Evolutionary conservation across 208 protist species (phyloP).

Genomic region (Trypanosoma avium): DNA sequence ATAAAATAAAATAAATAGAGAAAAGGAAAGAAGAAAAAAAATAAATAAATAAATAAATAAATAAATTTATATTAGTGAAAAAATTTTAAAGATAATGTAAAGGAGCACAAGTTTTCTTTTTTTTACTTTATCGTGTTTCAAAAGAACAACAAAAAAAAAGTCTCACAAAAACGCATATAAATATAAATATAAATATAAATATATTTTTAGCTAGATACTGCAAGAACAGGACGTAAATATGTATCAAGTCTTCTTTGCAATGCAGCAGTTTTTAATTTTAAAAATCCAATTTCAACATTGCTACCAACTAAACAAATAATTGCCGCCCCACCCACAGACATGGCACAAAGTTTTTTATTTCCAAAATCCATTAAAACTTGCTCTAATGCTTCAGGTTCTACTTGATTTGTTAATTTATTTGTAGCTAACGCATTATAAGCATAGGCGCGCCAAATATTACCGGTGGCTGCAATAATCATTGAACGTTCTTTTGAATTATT

Average conservation of each 20-base stretch:
- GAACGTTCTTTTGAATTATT: slow-evolving; percentile 39
- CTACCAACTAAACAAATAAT: slow-evolving; percentile 54
- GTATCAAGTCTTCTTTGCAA: slow-evolving; percentile 67
- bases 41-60: slow-evolving; percentile 7
- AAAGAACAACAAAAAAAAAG: no score
- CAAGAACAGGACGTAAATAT: slow-evolving; percentile 51
- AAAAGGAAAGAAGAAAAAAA: background rate
- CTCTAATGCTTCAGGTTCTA: slow-evolving; percentile 70
- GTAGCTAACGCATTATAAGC: slow-evolving; percentile 50
- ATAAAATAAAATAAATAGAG: background rate
- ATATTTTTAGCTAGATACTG: slow-evolving; percentile 7
- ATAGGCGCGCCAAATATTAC: slow-evolving; percentile 82
- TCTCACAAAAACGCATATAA: background rate
- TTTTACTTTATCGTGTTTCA: no score
- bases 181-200: slow-evolving; percentile 9
- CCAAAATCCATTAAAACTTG: slow-evolving; percentile 68
- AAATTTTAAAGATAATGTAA: background rate
- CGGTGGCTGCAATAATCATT: slow-evolving; percentile 52
- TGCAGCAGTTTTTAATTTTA: slow-evolving; percentile 80
- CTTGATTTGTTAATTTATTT: slow-evolving; percentile 58
- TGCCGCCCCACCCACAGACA: slow-evolving; percentile 61
- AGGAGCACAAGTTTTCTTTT: background rate
- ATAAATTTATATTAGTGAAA: no score
- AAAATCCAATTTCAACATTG: slow-evolving; percentile 58
- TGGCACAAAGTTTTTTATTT: slow-evolving; percentile 67